Evolutionary conservation across 2,329 filamentous ascomycete genomes (phyloP).

Genomic region (Dendrostoma leiphaemia): DNA sequence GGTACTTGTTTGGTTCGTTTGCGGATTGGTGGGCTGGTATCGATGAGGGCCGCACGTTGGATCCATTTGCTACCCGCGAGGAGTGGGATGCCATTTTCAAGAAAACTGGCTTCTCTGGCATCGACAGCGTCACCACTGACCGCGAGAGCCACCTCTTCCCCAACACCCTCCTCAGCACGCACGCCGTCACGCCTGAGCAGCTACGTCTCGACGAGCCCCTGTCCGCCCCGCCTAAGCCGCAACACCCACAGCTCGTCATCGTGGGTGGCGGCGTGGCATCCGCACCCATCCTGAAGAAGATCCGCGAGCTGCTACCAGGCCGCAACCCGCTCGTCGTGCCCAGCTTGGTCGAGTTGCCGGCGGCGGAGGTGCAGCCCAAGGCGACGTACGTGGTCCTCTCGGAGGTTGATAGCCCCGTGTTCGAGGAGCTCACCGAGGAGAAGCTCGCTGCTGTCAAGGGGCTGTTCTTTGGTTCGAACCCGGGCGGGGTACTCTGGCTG

Average conservation of each 20-base stretch:
- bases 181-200: neutral
- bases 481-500: neutral
- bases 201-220: neutral
- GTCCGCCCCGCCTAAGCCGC: neutral
- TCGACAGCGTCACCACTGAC: neutral
- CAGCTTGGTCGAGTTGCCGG: no score
- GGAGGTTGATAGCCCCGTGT: no score
- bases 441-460: neutral
- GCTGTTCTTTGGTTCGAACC: neutral
- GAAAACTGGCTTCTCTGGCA: neutral
- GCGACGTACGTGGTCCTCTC: no score
- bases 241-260: neutral
- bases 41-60: neutral
- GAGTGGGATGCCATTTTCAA: neutral
- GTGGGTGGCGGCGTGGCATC: neutral
- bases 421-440: neutral
- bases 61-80: neutral
- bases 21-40: conserved; percentile 2
- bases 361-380: no score
- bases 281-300: neutral
- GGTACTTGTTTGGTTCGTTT: no score
- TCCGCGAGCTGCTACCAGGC: neutral
- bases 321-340: neutral
- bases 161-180: neutral
- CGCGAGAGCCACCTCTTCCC: neutral